A percentile compares a stretch with the other conserved stretches of the same genome.
phyloP scores from a whole-genome alignment of 1,284 basidiomycete genomes.

The Moniliella sp. region DNA sequence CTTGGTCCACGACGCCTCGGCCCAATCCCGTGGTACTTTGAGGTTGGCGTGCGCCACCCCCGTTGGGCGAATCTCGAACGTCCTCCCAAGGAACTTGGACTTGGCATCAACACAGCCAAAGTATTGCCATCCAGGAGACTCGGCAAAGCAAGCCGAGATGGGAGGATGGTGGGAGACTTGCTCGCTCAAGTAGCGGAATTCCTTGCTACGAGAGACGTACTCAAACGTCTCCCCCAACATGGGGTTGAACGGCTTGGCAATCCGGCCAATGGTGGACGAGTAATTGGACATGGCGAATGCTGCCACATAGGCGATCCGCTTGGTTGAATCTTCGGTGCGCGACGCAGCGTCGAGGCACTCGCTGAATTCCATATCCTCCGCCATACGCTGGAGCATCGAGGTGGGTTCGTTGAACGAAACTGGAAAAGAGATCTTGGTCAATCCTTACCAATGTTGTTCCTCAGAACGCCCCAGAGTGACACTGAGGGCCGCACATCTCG shows the following conservation, averaged over 20 bases:
- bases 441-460: conserved; percentile 88
- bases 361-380: conserved; percentile 35
- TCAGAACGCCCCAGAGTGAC: conserved; percentile 82
- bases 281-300: conserved; percentile 98
- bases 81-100: conserved; percentile 46
- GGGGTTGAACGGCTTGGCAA: conserved; percentile 35
- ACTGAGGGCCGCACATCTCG: conserved; percentile 67
- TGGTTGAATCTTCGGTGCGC: conserved; percentile 53
- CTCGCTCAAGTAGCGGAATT: conserved; percentile 73
- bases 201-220: conserved; percentile 56
- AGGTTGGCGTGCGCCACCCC: conserved; percentile 77
- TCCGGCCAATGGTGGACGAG: conserved; percentile 56
- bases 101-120: conserved; percentile 43
- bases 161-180: conserved; percentile 92
- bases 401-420: conserved; percentile 60
- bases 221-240: conserved; percentile 68
- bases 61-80: conserved; percentile 84
- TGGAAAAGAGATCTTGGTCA: conserved; percentile 85
- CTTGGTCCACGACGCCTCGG: too few relatives aligned
- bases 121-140: conserved; percentile 71
- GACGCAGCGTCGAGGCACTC: conserved; percentile 52
- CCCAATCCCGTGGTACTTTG: conserved; percentile 38
- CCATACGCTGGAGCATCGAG: conserved; percentile 65
- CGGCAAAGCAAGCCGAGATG: conserved; percentile 74
- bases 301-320: conserved; percentile 73